Base-by-base conservation (phyloP, 257 asterid genomes). In the Misopates orontium region DNA sequence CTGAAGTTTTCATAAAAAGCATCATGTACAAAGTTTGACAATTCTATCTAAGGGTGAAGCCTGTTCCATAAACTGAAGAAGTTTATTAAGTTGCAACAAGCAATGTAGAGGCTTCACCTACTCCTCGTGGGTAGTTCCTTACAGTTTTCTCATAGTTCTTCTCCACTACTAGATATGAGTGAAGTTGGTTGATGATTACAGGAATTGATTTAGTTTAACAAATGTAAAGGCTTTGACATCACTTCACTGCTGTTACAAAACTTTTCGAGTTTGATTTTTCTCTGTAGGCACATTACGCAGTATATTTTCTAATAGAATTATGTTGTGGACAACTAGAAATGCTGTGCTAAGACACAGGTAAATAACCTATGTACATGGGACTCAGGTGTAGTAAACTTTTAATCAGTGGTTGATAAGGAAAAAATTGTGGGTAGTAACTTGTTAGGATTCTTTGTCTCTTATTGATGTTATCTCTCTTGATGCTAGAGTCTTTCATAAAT, bases 401-500 rank as follows among this genome's bases (percentile, higher is more conserved):
- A 28, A 36, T 1, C 11, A 36, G 42, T 36, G 42, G 10, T 36
- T 36, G 42, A 36, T 36, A 3, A 36, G 10, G 42, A 36, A 36
- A 36, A 36, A 36, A 36, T 1, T 36, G 42, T 36, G 42, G 11
- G 42, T 36, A 4, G 10, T 36, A 36, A 36, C 42, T 36, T 36
- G 42, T 5, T 36, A 36, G 42, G 8, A 36, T 28, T 3, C 48
- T 16, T 57, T 47, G 48, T 25, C 25, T 21, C 59, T 39, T 16
- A 56, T 55, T 8, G 45, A 25, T 36, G 50, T 49, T 36, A 24
- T 42, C 19, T 53, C 10, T 64, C 39, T n/a, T 64, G 41, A 58
- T 67, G 57, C 68, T 52, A 24, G 49, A 47, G 21, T 60, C 69
- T 42, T 60, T 18, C 52, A 45, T 71, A 64, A 62, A 60, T 67